Percentiles rank a stretch among this genome's conserved stretches.
phyloP scores from a whole-genome alignment of 257 asterid species.

The Jasminum sambac region DNA sequence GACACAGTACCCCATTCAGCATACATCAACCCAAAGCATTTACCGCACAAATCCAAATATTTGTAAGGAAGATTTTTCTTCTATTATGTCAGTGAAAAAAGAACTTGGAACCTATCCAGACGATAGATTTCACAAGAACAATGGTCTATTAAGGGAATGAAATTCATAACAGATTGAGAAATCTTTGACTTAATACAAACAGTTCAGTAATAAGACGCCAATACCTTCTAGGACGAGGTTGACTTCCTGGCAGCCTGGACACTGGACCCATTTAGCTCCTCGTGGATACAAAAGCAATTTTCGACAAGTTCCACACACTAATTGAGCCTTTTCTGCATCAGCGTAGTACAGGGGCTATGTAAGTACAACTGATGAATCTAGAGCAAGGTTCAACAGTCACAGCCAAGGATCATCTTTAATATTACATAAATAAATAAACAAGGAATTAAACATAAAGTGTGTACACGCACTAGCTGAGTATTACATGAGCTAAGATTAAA shows the following conservation, averaged over 20 bases:
- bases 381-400: background rate
- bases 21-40: background rate
- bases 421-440: background rate
- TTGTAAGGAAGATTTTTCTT: background rate
- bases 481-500: conserved; percentile 6
- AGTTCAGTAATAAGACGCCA: conserved; percentile 4
- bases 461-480: conserved; percentile 2
- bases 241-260: conserved; percentile 77
- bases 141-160: conserved; percentile 5
- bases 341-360: conserved; percentile 7
- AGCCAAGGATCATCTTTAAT: background rate
- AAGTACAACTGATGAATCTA: conserved; percentile 16
- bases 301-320: conserved; percentile 89
- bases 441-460: background rate
- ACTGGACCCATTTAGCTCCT: conserved; percentile 76
- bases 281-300: conserved; percentile 70
- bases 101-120: background rate
- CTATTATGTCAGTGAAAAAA: background rate
- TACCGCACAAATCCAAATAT: background rate
- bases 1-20: background rate
- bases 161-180: background rate
- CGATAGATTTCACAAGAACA: conserved; percentile 4
- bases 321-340: conserved; percentile 73
- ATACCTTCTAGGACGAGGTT: conserved; percentile 87
- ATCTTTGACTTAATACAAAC: conserved; percentile 12